Base-by-base conservation (phyloP, 805 yeast genomes). In the Ogataea paraovalis region DNA sequence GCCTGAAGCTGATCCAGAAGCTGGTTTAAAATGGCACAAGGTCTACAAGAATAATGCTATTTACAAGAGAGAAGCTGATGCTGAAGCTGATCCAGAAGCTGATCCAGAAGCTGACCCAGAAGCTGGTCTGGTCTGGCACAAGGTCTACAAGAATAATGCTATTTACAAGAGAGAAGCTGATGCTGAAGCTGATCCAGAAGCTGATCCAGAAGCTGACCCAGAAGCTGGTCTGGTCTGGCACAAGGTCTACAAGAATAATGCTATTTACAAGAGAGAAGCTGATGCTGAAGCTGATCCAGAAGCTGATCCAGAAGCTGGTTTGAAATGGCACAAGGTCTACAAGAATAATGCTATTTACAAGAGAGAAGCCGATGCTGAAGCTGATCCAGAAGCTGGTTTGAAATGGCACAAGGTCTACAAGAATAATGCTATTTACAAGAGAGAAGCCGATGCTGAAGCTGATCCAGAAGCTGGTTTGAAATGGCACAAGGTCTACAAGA, bases 11-110 rank as follows among this genome's bases (percentile, higher is more conserved):
- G 42, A 36, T 1, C 48, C 55, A n/a, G 55, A 53, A 9, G 53
- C 54, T 18, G 27, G 44, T 45, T 43, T 43, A 7, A 34, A 20
- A 12, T 49, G 28, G 48, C 44, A 38, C 34, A 48, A 39, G 21
- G n/a, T 33, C 10, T 34, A 39, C 42, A 45, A 30, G 25, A 51
- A 53, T 30, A 47, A 49, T 23, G 53, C 54, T 27, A 49, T 56
- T 32, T 46, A 47, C 23, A 61, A 61, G 47, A 58, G 65, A 52
- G 67, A 61, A 13, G 67, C 66, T 42, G 59, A 60, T 27, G 65
- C 65, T 21, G 65, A 54, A 12, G 63, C 63, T 40, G 54, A 55
- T 12, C 55, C 62, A 25, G 52, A 47, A 6, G 54, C 56, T 14
- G 34, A 30, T 8, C 14, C 34, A 4, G 34, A 30, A 16, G 65